Conservation (phyloP, 2,329 filamentous ascomycete species). For the Cyphellophora europaea region DNA sequence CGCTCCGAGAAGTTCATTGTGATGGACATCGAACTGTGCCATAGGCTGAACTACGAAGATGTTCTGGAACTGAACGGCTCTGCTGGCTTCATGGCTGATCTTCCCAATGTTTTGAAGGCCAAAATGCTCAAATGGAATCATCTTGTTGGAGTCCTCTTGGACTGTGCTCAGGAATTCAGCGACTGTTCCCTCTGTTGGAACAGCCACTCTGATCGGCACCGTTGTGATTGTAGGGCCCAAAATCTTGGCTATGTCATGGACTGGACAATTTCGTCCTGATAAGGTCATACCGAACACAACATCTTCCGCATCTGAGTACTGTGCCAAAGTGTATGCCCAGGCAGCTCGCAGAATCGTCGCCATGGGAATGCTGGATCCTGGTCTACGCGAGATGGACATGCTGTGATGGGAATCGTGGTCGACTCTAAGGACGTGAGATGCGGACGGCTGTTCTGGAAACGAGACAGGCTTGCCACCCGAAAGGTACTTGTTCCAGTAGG, state of each 20-base stretch:
- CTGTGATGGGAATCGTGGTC: slow-evolving; percentile 36
- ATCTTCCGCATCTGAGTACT: slow-evolving; percentile 36
- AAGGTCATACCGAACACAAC: slow-evolving; percentile 42
- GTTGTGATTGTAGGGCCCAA: slow-evolving; percentile 37
- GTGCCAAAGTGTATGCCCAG: slow-evolving; percentile 37
- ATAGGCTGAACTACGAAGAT: no score
- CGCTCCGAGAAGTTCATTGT: no score
- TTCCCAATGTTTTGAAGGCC: slow-evolving; percentile 44
- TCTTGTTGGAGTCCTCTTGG: slow-evolving; percentile 45
- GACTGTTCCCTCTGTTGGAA: slow-evolving; percentile 28
- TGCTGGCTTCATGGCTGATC: slow-evolving; percentile 40
- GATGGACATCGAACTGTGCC: no score
- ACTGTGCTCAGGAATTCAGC: slow-evolving; percentile 46
- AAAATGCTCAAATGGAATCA: slow-evolving; percentile 58
- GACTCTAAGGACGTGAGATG: slow-evolving; percentile 36
- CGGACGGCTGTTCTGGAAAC: slow-evolving; percentile 40
- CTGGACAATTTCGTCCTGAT: slow-evolving; percentile 36
- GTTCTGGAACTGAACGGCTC: no score
- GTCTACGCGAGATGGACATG: slow-evolving; percentile 19
- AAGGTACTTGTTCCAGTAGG: slow-evolving; percentile 40
- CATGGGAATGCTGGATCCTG: slow-evolving; percentile 29
- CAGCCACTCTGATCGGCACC: slow-evolving; percentile 32
- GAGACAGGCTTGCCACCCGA: slow-evolving; percentile 36
- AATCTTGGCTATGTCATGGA: slow-evolving; percentile 38
- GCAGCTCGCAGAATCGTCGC: slow-evolving; percentile 40